Conservation (phyloP, 1,284 basidiomycete genomes). For the Cutaneotrichosporon cyanovorans region DNA sequence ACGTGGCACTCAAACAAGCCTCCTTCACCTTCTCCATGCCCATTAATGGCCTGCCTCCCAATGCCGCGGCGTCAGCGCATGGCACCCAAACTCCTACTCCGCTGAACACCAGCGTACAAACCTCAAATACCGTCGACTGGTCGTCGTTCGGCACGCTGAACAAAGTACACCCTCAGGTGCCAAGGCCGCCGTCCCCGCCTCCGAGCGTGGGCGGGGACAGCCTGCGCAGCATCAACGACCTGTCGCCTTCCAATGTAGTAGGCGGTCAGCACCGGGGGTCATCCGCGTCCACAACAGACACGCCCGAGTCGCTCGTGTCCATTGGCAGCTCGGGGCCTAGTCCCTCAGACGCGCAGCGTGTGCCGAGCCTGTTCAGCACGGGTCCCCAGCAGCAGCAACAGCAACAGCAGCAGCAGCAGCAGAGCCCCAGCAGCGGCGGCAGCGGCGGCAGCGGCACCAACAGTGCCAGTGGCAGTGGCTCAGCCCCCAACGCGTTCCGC, state of each 20-base stretch:
- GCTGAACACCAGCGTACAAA: not conserved
- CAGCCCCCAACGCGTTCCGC: too few relatives aligned
- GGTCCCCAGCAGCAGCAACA: not conserved
- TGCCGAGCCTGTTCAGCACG: conserved; percentile 15
- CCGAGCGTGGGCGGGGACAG: conserved; percentile 26
- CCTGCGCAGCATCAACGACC: conserved; percentile 30
- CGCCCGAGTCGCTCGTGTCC: conserved; percentile 32
- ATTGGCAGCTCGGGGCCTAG: conserved; percentile 15
- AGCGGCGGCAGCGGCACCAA: not conserved
- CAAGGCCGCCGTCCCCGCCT: conserved; percentile 37
- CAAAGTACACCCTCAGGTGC: conserved; percentile 11
- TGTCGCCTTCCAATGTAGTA: conserved; percentile 10
- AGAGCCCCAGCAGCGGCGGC: not conserved
- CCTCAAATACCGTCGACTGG: conserved; percentile 14
- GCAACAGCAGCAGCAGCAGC: not conserved
- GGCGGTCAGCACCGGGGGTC: conserved; percentile 24
- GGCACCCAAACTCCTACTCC: conserved; percentile 8
- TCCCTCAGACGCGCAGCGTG: conserved; percentile 4
- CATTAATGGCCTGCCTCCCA: conserved; percentile 15
- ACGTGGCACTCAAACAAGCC: conserved; percentile 42
- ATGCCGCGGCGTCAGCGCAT: not conserved
- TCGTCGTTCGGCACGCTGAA: conserved; percentile 10
- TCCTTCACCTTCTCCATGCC: conserved; percentile 46
- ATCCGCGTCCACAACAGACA: conserved; percentile 13
- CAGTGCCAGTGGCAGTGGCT: not conserved